Evolutionary conservation across 306 rosid species (phyloP), one percentile per base, ranked within the genome.

Genomic region (Dryas octopetala): DNA sequence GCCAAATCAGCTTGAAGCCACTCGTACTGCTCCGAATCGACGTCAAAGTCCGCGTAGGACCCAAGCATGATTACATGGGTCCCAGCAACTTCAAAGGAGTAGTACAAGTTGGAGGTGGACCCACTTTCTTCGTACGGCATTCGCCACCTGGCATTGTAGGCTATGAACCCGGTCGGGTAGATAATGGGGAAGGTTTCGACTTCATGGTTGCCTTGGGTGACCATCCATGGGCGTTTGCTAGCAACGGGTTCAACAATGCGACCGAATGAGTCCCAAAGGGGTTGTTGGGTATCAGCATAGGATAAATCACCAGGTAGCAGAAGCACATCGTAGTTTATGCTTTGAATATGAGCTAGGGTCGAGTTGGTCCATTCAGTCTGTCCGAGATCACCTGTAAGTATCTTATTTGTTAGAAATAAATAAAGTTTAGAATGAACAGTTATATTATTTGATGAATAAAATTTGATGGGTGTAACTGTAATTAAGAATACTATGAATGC

Each of bases 201-300:
- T 82, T 91, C 95, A 62, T 91, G 97, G 87, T 91, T 91, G 17
- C 97, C 97, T 80, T 87, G 52, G 0, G 95, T 87, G 0, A 86
- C 97, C 95, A 89, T 91, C 97, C 97, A 91, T 0, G 97, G 95
- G 47, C 95, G 90, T 19, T 74, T 82, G 64, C 90, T 88, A 0
- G 97, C 92, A 66, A 86, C 81, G 61, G 91, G 86, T 58, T 91
- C 92, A 0, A 91, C 92, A 1, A 91, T 69, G 73, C 97, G 90
- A 6, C 97, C 95, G 28, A 91, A 91, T 1, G 97, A 83, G 77
- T 91, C 97, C 97, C 97, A 91, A 0, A 89, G 68, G 0, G 90
- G 86, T 58, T 91, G 97, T 0, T 81, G 82, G 4, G 75, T 17
- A 9, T 91, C 89, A 0, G 97, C 97, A 15, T 91, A 91, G 5